Percentiles rank a stretch among this genome's conserved stretches.
Evolutionary conservation across 1,139 yeast genomes (phyloP).

Genomic region (Candida dubliniensis): DNA sequence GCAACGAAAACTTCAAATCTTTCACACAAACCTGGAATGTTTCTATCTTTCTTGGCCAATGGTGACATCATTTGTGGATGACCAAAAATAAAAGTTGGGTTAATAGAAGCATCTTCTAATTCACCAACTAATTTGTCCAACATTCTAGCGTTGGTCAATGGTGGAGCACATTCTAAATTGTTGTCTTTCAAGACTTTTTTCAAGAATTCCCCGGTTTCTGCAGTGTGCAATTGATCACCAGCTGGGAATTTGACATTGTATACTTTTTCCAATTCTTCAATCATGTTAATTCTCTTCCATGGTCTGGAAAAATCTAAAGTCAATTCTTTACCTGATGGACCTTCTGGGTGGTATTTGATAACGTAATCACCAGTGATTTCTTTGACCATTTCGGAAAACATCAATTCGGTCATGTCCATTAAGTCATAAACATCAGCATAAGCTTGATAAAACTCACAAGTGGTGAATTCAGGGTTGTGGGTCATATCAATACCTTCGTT

Average conservation of each 20-base stretch:
- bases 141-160: conserved; percentile 98
- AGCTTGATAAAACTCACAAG: conserved; percentile 95
- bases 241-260: conserved; percentile 91
- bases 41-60: conserved; percentile 93
- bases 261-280: conserved; percentile 87
- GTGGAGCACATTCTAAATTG: conserved; percentile 92
- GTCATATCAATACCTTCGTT: conserved; percentile 98
- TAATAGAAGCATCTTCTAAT: conserved; percentile 85
- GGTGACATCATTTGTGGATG: conserved; percentile 99
- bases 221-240: conserved; percentile 92
- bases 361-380: conserved; percentile 87
- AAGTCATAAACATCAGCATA: conserved; percentile 91
- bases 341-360: conserved; percentile 83
- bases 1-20: conserved; percentile 98
- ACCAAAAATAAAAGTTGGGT: conserved; percentile 97
- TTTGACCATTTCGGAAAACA: conserved; percentile 97
- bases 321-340: conserved; percentile 75
- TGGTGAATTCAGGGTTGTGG: conserved; percentile 97
- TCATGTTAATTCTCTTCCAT: conserved; percentile 98
- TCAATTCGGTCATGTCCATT: conserved; percentile 94
- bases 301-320: conserved; percentile 91
- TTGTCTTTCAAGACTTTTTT: conserved; percentile 74
- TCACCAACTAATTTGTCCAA: conserved; percentile 97
- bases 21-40: conserved; percentile 92
- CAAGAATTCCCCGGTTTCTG: conserved; percentile 89